Conservation (phyloP, 306 rosid species). For the Casuarina cunninghamiana region DNA sequence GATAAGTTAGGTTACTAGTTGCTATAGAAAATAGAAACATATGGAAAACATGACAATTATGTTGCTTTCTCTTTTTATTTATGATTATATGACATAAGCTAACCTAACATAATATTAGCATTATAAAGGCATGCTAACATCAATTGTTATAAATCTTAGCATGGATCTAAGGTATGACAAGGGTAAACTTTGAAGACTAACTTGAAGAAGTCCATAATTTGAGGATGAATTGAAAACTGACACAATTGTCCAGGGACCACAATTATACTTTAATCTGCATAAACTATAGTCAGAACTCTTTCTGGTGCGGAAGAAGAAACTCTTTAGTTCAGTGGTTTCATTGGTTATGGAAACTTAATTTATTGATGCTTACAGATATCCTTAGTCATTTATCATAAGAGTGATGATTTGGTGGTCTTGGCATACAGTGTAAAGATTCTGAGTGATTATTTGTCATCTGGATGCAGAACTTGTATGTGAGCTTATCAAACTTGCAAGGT, state of each 20-base stretch:
- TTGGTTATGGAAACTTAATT: neutral
- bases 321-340: neutral
- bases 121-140: neutral
- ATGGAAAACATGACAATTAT: neutral
- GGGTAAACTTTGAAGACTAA: neutral
- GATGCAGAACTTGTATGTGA: slow-evolving; percentile 69
- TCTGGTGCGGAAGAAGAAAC: neutral
- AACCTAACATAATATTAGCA: neutral
- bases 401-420: slow-evolving; percentile 21
- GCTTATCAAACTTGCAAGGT: slow-evolving; percentile 67
- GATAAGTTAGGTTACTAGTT: neutral
- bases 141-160: too few species aligned
- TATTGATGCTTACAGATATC: slow-evolving; percentile 7
- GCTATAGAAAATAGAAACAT: neutral
- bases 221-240: neutral
- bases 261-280: neutral
- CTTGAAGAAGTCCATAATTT: neutral
- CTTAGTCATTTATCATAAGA: slow-evolving; percentile 13
- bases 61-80: neutral
- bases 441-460: slow-evolving; percentile 34
- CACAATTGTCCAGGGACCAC: neutral
- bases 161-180: neutral
- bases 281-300: neutral
- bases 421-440: slow-evolving; percentile 28
- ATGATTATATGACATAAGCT: neutral